Conservation (phyloP, 352 stramenopile species). For the Phytophthora quininea region DNA sequence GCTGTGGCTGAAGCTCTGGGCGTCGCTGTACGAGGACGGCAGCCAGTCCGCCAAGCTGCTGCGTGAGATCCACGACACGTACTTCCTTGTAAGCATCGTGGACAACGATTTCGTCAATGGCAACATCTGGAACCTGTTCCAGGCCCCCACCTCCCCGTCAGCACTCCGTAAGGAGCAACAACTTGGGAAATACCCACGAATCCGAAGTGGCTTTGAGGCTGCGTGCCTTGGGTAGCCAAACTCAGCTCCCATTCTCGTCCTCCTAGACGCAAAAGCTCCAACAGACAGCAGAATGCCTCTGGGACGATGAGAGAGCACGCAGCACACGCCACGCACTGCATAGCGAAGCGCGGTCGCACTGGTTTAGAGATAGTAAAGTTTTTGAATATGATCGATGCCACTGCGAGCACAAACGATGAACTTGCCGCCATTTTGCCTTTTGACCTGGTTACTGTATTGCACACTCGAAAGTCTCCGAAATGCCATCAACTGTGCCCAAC, state of each 20-base stretch:
- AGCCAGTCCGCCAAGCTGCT: conserved; percentile 91
- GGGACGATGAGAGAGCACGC: conserved; percentile 45
- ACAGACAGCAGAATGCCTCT: conserved; percentile 34
- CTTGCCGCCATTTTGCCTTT: background rate
- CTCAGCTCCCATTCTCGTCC: conserved; percentile 32
- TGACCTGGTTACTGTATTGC: background rate
- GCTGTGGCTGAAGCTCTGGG: conserved; percentile 96
- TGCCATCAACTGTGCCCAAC: conserved; percentile 30
- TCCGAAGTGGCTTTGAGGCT: conserved; percentile 10
- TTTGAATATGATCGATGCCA: conserved; percentile 25
- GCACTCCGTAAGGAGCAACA: conserved; percentile 24
- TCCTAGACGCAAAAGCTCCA: conserved; percentile 44
- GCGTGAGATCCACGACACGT: conserved; percentile 96
- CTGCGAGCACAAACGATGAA: conserved; percentile 14
- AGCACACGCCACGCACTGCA: conserved; percentile 23
- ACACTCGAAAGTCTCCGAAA: conserved; percentile 2
- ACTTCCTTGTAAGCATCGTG: conserved; percentile 98
- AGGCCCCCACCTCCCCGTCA: conserved; percentile 27
- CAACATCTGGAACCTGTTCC: conserved; percentile 87
- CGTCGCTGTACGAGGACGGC: conserved; percentile 95
- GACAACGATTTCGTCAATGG: conserved; percentile 97
- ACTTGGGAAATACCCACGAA: conserved; percentile 11
- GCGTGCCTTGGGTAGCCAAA: conserved; percentile 28
- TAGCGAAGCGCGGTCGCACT: conserved; percentile 24
- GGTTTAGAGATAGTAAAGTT: conserved; percentile 17